These are phyloP conservation scores for Fragosphaeria purpurea DNA, from an alignment of 2,329 filamentous ascomycete species.

Conservation along the genomic window DNA sequence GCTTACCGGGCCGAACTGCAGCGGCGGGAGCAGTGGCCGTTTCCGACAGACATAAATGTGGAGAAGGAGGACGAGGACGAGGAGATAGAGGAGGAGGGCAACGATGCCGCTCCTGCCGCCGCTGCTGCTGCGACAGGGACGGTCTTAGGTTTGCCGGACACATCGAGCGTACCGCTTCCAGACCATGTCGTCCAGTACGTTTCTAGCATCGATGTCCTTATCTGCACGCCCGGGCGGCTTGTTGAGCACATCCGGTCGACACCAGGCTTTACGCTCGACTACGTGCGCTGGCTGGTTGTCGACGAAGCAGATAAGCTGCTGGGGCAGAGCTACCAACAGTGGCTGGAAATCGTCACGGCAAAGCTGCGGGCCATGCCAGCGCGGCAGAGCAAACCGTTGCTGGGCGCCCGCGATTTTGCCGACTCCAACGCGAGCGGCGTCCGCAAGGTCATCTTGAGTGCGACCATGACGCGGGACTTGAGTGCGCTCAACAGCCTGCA, in stretches of 20 bases:
- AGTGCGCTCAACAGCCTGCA: slow-evolving; percentile 66
- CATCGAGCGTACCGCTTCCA: slow-evolving; percentile 20
- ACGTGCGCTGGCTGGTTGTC: slow-evolving; percentile 79
- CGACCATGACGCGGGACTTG: slow-evolving; percentile 82
- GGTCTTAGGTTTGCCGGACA: slow-evolving; percentile 24
- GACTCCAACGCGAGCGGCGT: slow-evolving; percentile 45
- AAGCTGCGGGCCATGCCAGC: slow-evolving; percentile 26
- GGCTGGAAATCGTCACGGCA: slow-evolving; percentile 65
- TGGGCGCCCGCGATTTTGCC: slow-evolving; percentile 43
- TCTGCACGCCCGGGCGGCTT: slow-evolving; percentile 83
- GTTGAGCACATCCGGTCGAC: slow-evolving; percentile 86
- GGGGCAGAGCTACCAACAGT: slow-evolving; percentile 86
- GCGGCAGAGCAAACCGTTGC: slow-evolving; percentile 24
- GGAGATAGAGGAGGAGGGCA: slow-evolving; percentile 27
- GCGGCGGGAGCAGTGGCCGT: slow-evolving; percentile 26
- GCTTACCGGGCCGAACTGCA: slow-evolving; percentile 33
- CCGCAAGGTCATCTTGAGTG: slow-evolving; percentile 78
- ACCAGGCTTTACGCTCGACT: slow-evolving; percentile 66
- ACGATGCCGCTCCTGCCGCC: background rate
- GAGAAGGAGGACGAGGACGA: too few relatives aligned
- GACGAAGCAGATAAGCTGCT: slow-evolving; percentile 91
- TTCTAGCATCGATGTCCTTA: slow-evolving; percentile 75
- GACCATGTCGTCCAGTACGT: slow-evolving; percentile 54
- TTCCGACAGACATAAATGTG: slow-evolving; percentile 26
- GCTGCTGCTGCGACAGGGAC: background rate